A percentile compares a stretch with the other conserved stretches of the same genome.
phyloP scores from a whole-genome alignment of 108 stramenopile species.

The Cyclotella distinguenda region DNA sequence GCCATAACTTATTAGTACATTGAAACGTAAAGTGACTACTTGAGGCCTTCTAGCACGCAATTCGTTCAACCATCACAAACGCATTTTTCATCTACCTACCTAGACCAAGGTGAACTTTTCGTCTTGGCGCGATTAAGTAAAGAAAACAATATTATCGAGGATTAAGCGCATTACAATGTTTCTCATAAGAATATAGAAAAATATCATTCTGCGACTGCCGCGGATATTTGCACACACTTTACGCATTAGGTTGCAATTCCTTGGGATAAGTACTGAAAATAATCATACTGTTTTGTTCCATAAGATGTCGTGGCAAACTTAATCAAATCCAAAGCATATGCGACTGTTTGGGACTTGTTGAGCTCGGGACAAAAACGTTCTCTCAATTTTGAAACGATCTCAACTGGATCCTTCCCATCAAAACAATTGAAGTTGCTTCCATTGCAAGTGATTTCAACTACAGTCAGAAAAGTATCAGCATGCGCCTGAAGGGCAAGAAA shows the following conservation, averaged over 20 bases:
- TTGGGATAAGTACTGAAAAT: slow-evolving; percentile 91
- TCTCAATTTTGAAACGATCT: slow-evolving; percentile 72
- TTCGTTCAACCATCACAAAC: too few species aligned
- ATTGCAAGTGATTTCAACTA: slow-evolving; percentile 88
- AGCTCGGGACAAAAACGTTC: slow-evolving; percentile 83
- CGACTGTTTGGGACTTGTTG: slow-evolving; percentile 86
- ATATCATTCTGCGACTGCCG: too few species aligned
- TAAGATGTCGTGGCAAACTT: slow-evolving; percentile 79
- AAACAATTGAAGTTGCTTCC: slow-evolving; percentile 94
- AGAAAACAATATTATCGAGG: too few species aligned
- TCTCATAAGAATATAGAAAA: too few species aligned
- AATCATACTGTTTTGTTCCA: slow-evolving; percentile 93
- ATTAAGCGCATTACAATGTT: too few species aligned
- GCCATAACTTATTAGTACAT: too few species aligned
- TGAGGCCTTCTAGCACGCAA: too few species aligned
- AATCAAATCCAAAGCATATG: slow-evolving; percentile 86
- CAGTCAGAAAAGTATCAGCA: slow-evolving; percentile 76
- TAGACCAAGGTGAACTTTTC: too few species aligned
- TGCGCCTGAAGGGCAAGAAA: slow-evolving; percentile 96
- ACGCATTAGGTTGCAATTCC: slow-evolving; percentile 82
- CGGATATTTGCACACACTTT: too few species aligned
- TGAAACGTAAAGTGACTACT: too few species aligned
- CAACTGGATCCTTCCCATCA: slow-evolving; percentile 75
- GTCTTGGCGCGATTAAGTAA: too few species aligned
- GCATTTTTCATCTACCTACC: too few species aligned